A percentile compares a stretch with the other conserved stretches of the same genome.
Conservation (phyloP, 2,329 filamentous ascomycete genomes). For the Arthrobotrys conoides region DNA sequence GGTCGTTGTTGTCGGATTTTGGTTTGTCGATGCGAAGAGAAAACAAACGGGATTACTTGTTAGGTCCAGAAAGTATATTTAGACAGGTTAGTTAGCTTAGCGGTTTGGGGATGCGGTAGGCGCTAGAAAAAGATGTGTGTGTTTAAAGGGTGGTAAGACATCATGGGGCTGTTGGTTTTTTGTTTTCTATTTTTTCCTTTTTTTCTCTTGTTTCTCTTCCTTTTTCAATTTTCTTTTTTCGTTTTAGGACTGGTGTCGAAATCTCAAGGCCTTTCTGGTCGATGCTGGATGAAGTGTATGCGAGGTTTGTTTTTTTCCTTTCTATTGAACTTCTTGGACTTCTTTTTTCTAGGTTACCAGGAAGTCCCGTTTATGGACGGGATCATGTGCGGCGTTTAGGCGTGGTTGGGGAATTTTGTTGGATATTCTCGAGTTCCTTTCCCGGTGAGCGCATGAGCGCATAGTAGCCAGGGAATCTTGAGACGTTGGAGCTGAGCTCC, state of each 20-base stretch:
- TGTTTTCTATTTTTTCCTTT: not conserved
- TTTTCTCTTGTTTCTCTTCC: not conserved
- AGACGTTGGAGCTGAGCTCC: slow-evolving; percentile 14
- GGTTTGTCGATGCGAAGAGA: slow-evolving; percentile 20
- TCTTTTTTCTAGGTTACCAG: not conserved
- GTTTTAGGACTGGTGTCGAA: not conserved
- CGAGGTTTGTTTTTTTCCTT: not conserved
- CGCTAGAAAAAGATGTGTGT: not conserved
- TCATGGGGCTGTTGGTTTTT: not conserved
- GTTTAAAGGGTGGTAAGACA: slow-evolving; percentile 17
- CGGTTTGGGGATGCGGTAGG: slow-evolving; percentile 2
- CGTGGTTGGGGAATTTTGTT: not conserved
- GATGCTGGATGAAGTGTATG: not conserved
- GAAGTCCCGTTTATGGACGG: slow-evolving; percentile 18
- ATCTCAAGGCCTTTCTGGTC: not conserved
- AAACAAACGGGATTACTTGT: not conserved
- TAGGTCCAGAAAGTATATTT: slow-evolving; percentile 8
- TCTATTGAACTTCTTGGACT: not conserved
- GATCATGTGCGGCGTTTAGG: slow-evolving; percentile 23
- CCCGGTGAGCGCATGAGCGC: slow-evolving; percentile 14
- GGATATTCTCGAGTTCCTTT: not conserved
- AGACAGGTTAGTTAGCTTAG: not conserved
- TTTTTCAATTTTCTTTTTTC: not conserved
- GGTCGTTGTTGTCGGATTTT: slow-evolving; percentile 22
- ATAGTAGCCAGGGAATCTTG: not conserved